These are phyloP conservation scores for Penicillium concentricum DNA, from an alignment of 2,329 filamentous ascomycete genomes.

Conservation along the genomic window DNA sequence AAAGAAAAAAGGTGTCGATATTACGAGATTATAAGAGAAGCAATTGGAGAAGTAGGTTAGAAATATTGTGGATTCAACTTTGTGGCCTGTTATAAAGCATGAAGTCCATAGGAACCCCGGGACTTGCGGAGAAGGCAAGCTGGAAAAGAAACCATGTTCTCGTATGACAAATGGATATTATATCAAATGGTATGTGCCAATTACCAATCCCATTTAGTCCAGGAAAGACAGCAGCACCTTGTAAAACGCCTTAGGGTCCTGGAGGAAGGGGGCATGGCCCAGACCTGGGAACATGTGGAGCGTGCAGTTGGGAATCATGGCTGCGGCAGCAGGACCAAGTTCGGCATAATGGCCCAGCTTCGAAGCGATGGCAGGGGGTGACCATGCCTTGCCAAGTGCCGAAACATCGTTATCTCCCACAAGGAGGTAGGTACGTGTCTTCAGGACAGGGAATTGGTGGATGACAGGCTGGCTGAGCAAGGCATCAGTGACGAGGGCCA, in stretches of 20 bases:
- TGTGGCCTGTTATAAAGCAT: too few relatives aligned
- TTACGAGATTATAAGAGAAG: too few relatives aligned
- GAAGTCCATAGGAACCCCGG: too few relatives aligned
- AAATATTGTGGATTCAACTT: too few relatives aligned
- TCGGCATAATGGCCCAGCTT: conserved; percentile 10
- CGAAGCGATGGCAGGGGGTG: conserved; percentile 3
- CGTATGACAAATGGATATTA: neutral
- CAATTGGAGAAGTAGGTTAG: too few relatives aligned
- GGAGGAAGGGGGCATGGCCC: conserved; percentile 18
- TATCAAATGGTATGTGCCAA: neutral
- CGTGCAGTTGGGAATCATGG: conserved; percentile 11
- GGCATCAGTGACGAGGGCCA: conserved; percentile 14
- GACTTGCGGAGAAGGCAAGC: too few relatives aligned
- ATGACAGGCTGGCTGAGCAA: conserved; percentile 12
- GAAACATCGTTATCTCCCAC: conserved; percentile 12
- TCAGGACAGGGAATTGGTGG: conserved; percentile 13
- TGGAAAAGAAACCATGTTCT: too few relatives aligned
- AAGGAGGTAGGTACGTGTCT: conserved; percentile 15
- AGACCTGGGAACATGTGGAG: conserved; percentile 17
- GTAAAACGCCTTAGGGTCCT: conserved; percentile 13
- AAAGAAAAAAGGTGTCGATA: too few relatives aligned
- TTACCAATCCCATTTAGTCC: neutral
- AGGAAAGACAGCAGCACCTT: conserved; percentile 7
- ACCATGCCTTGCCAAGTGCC: conserved; percentile 14
- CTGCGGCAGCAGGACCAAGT: conserved; percentile 14